Conservation (phyloP, 1,284 basidiomycete genomes). For the Malassezia psittaci region DNA sequence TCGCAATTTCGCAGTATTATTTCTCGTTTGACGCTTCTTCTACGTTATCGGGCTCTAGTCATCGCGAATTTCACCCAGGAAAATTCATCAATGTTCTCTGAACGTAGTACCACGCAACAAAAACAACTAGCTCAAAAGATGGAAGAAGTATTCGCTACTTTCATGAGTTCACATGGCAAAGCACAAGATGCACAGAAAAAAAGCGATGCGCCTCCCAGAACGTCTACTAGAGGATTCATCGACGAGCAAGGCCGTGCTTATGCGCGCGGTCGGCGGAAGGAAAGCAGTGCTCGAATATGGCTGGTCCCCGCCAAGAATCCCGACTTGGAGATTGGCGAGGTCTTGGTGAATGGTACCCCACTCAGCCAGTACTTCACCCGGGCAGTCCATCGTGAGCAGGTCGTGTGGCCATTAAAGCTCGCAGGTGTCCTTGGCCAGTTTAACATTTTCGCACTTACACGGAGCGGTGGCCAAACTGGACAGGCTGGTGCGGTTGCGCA, state of each 20-base stretch:
- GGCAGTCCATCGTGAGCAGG: conserved; percentile 66
- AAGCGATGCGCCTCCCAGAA: not conserved
- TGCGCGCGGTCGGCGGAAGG: conserved; percentile 34
- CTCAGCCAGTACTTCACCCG: conserved; percentile 68
- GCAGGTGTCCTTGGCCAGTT: conserved; percentile 78
- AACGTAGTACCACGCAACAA: conserved; percentile 4
- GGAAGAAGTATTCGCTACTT: conserved; percentile 25
- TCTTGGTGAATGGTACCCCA: conserved; percentile 75
- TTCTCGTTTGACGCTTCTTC: conserved; percentile 61
- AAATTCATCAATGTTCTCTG: not conserved
- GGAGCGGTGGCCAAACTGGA: conserved; percentile 79
- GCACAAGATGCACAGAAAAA: conserved; percentile 3
- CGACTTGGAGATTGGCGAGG: conserved; percentile 48
- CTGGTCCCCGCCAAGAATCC: conserved; percentile 62
- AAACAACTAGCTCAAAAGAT: conserved; percentile 19
- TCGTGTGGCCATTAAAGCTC: conserved; percentile 72
- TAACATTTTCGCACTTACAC: conserved; percentile 77
- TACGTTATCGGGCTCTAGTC: conserved; percentile 57
- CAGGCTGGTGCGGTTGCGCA: conserved; percentile 82
- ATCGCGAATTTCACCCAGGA: conserved; percentile 12
- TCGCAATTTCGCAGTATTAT: conserved; percentile 64
- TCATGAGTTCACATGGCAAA: conserved; percentile 25
- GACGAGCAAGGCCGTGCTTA: conserved; percentile 31
- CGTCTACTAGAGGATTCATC: conserved; percentile 14
- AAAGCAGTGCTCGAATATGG: conserved; percentile 61